Evolutionary conservation across 2,329 filamentous ascomycete species (phyloP), one percentile per base, ranked within the genome.

Genomic region (Talaromyces sp.): DNA sequence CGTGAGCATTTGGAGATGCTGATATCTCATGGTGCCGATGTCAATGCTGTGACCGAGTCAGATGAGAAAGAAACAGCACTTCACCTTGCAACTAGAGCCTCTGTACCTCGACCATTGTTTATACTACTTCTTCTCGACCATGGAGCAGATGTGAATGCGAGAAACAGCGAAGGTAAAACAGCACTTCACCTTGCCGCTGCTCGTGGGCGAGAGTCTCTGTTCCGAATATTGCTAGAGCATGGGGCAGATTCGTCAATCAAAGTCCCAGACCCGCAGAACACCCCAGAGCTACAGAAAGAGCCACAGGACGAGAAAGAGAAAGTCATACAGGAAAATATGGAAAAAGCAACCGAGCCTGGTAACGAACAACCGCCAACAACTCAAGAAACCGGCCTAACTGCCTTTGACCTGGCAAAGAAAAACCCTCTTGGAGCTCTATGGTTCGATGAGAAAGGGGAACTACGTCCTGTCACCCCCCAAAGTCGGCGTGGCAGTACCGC

Each of bases 181-280:
- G 57, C 57, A 1, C 57, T 59, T 19, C 57, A 59, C 17, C 36
- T 59, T 21, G 43, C 57, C n/a, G 57, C 57, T n/a, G 36, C 25
- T 68, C 63, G 66, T 3, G 67, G 67, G 0, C 65, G 65, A 9
- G 62, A 69, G 4, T 4, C 58, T 6, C 56, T 70, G 9, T 69
- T 70, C 41, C 60, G 59, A 2, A 51, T 64, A 1, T 19, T 71
- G 0, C 51, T 69, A 0, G 63, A 64, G 19, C 62, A 67, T 0
- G 68, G 69, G 1, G 68, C 69, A 0, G 69, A 71, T 56, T 11
- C 39, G 0, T 53, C 53, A n/a, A 51, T 63, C 19, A 57, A 56
- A 7, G 33, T 45, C 7, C n/a, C 33, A 9, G 22, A 31, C 0
- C 10, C 19, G 7, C 31, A 11, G 10, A n/a, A n/a, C n/a, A n/a